Conservation (phyloP, 371 early-diverging fungal species). For the Syncephalastrum monosporum region DNA sequence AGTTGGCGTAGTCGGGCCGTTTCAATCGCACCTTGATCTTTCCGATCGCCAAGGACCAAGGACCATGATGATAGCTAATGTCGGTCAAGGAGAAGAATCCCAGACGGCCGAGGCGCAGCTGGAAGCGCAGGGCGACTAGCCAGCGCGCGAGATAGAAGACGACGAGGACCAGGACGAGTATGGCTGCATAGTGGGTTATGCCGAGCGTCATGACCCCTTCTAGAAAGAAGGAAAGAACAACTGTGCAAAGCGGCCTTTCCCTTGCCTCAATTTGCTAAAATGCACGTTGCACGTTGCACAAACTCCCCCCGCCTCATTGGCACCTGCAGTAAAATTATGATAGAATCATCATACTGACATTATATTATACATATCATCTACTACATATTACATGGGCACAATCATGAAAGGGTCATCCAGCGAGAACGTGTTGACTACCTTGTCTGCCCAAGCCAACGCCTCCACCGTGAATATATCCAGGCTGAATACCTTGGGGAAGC, state of each 20-base stretch:
- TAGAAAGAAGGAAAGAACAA: slow-evolving; percentile 1
- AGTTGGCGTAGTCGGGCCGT: slow-evolving; percentile 20
- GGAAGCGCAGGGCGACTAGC: slow-evolving; percentile 34
- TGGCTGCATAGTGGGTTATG: slow-evolving; percentile 22
- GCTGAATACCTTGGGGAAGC: slow-evolving; percentile 39
- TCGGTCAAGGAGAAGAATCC: slow-evolving; percentile 46
- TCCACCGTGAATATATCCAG: slow-evolving; percentile 26
- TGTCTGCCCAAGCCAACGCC: slow-evolving; percentile 44
- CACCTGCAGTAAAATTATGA: too few relatives aligned
- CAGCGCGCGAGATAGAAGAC: slow-evolving; percentile 17
- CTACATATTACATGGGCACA: slow-evolving; percentile 29
- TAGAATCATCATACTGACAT: too few relatives aligned
- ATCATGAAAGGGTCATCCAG: slow-evolving; percentile 30
- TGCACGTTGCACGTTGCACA: slow-evolving; percentile 10
- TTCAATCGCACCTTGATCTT: slow-evolving; percentile 41
- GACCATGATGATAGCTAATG: slow-evolving; percentile 35
- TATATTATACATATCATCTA: too few relatives aligned
- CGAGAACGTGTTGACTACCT: slow-evolving; percentile 27
- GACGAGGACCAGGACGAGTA: slow-evolving; percentile 14
- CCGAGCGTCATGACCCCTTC: slow-evolving; percentile 18
- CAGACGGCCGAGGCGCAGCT: slow-evolving; percentile 35
- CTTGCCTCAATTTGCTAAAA: slow-evolving; percentile 4
- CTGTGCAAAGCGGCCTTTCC: slow-evolving; percentile 5
- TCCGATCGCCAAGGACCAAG: slow-evolving; percentile 36
- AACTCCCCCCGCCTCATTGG: slow-evolving; percentile 5